These are phyloP conservation scores for Xanthoconium separans DNA, from an alignment of 1,284 basidiomycete species.

Conservation along the genomic window DNA sequence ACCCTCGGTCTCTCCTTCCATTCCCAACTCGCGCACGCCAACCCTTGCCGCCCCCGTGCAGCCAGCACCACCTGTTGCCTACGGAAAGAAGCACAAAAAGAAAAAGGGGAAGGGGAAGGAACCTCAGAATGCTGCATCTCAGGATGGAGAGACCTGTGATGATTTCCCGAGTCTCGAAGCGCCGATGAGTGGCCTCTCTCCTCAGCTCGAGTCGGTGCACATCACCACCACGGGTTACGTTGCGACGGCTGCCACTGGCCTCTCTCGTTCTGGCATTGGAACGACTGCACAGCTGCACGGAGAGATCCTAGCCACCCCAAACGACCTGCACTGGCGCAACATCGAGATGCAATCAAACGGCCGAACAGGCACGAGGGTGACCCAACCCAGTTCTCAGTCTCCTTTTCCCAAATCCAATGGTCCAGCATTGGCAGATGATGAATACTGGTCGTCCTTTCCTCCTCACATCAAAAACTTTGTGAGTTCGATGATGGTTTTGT, in stretches of 20 bases:
- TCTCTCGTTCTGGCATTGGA: conserved; percentile 31
- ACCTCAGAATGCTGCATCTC: conserved; percentile 13
- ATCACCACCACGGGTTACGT: conserved; percentile 48
- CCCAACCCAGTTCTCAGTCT: conserved; percentile 13
- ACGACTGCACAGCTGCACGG: conserved; percentile 44
- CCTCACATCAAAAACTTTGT: conserved; percentile 55
- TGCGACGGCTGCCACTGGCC: conserved; percentile 37
- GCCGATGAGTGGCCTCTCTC: conserved; percentile 37
- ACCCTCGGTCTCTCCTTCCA: conserved; percentile 4
- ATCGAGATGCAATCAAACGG: conserved; percentile 45
- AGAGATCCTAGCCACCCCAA: conserved; percentile 53
- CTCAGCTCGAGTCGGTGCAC: conserved; percentile 48
- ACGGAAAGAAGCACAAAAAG: conserved; percentile 47
- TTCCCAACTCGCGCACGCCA: conserved; percentile 8
- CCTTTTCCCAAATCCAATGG: conserved; percentile 22
- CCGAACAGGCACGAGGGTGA: conserved; percentile 29
- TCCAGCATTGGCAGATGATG: conserved; percentile 40
- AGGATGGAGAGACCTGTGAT: conserved; percentile 28
- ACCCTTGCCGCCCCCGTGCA: conserved; percentile 9
- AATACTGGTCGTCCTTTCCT: conserved; percentile 53
- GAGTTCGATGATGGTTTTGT: conserved; percentile 34
- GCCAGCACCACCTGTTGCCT: conserved; percentile 5
- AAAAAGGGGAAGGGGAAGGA: conserved; percentile 43
- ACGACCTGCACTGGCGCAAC: conserved; percentile 55
- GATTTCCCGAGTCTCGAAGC: conserved; percentile 26